Evolutionary conservation across 163 green algal genomes (phyloP).

Genomic region (Chlamydomonas reinhardtii): DNA sequence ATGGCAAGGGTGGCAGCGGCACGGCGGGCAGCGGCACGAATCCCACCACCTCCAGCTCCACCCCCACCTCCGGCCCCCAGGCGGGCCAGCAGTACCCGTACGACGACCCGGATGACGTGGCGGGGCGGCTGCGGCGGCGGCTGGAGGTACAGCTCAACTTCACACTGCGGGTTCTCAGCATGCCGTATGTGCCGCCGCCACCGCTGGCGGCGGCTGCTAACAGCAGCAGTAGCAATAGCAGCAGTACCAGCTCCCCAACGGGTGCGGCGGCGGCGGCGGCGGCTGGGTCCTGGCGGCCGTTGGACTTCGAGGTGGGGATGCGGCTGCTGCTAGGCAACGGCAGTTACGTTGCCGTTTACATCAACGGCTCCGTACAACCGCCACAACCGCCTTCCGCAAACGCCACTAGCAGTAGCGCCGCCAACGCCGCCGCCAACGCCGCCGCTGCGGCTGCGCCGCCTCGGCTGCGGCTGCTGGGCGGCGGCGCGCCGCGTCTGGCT

Average conservation of each 20-base stretch:
- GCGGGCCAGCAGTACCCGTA: neutral
- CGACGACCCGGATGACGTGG: neutral
- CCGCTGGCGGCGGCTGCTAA: neutral
- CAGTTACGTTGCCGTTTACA: constrained; percentile 23
- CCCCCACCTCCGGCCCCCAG: no score
- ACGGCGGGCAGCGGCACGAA: neutral
- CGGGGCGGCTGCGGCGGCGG: neutral
- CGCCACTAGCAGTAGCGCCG: neutral
- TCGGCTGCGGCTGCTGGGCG: neutral
- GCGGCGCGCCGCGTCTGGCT: no score
- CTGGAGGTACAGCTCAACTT: constrained; percentile 54
- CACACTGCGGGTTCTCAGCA: constrained; percentile 6
- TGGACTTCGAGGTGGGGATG: constrained; percentile 42
- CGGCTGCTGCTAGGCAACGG: constrained; percentile 47
- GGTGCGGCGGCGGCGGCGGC: neutral
- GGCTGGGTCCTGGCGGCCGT: neutral
- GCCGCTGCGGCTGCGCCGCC: neutral
- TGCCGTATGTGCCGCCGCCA: neutral
- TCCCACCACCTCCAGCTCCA: no score
- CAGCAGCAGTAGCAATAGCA: neutral
- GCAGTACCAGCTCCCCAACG: neutral
- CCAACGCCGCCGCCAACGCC: neutral
- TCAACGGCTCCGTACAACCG: constrained; percentile 40
- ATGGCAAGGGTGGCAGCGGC: no score
- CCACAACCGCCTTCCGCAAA: neutral